These are phyloP conservation scores for Claviceps sp. DNA, from an alignment of 2,329 filamentous ascomycete genomes.

Conservation along the genomic window DNA sequence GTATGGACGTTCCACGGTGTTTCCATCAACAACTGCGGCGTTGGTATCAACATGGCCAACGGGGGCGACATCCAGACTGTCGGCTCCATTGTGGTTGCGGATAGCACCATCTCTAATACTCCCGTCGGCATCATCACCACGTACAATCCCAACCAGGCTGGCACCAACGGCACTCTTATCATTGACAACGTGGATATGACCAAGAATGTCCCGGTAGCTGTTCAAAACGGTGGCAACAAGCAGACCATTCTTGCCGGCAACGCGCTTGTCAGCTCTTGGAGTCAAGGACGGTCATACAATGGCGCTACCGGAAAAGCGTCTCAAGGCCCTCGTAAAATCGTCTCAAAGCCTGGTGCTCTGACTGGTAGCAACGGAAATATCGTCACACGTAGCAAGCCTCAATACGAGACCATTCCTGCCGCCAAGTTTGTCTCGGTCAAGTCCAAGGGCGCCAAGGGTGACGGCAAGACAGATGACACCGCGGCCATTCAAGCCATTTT, in stretches of 20 bases:
- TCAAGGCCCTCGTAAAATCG: conserved; percentile 41
- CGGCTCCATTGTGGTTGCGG: conserved; percentile 71
- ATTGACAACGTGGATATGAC: conserved; percentile 83
- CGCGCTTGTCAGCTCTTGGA: conserved; percentile 55
- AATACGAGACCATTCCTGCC: conserved; percentile 60
- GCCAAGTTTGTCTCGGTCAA: conserved; percentile 73
- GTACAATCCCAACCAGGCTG: conserved; percentile 47
- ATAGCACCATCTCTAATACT: conserved; percentile 67
- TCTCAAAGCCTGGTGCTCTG: conserved; percentile 53
- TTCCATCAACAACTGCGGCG: conserved; percentile 57
- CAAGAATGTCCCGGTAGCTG: conserved; percentile 50
- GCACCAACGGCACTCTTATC: conserved; percentile 69
- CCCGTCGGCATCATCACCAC: conserved; percentile 57
- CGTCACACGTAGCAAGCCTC: conserved; percentile 77
- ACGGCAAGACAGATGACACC: conserved; percentile 80
- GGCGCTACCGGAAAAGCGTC: conserved; percentile 35
- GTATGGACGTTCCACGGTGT: conserved; percentile 68
- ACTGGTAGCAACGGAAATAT: conserved; percentile 52
- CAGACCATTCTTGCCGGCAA: conserved; percentile 55
- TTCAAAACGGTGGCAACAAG: conserved; percentile 44
- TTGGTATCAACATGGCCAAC: conserved; percentile 68
- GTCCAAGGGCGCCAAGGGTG: conserved; percentile 69
- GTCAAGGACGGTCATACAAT: conserved; percentile 65
- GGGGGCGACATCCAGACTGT: conserved; percentile 55
- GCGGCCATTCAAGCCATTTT: conserved; percentile 68